Evolutionary conservation across 177 flowering plant species (phyloP).

Genomic region (Vitis hybrid): DNA sequence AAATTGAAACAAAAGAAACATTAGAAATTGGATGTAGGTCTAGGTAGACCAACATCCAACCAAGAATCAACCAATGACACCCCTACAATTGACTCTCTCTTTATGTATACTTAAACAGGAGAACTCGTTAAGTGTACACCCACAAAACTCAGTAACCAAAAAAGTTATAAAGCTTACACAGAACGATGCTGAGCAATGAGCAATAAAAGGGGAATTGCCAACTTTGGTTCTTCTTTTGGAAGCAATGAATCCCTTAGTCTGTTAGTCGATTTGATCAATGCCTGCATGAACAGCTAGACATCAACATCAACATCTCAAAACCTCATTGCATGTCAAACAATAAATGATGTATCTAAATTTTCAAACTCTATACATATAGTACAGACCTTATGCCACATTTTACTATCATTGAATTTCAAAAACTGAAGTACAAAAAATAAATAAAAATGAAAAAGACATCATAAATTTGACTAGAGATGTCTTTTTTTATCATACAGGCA

Average conservation of each 20-base stretch:
- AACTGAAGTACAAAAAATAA: too few species aligned
- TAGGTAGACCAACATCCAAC: neutral
- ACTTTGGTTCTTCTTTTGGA: slow-evolving; percentile 90
- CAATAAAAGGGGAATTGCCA: slow-evolving; percentile 90
- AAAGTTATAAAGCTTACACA: slow-evolving; percentile 51
- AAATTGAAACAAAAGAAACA: neutral
- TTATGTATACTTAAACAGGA: neutral
- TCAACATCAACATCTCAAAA: neutral
- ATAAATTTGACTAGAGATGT: too few species aligned
- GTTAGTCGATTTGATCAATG: slow-evolving; percentile 82
- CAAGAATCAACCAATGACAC: neutral
- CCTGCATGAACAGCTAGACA: slow-evolving; percentile 44
- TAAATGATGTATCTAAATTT: neutral
- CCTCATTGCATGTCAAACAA: neutral
- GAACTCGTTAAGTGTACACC: neutral
- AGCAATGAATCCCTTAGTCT: slow-evolving; percentile 87
- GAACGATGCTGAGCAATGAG: slow-evolving; percentile 97
- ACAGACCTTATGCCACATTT: too few species aligned
- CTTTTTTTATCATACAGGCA: too few species aligned
- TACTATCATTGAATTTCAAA: too few species aligned
- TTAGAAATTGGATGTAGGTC: neutral
- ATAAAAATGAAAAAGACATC: too few species aligned
- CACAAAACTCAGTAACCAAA: neutral
- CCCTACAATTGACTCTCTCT: neutral
- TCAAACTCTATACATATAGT: too few species aligned